These are phyloP conservation scores for Phytophthora melonis DNA, from an alignment of 352 stramenopile genomes.

Conservation along the genomic window DNA sequence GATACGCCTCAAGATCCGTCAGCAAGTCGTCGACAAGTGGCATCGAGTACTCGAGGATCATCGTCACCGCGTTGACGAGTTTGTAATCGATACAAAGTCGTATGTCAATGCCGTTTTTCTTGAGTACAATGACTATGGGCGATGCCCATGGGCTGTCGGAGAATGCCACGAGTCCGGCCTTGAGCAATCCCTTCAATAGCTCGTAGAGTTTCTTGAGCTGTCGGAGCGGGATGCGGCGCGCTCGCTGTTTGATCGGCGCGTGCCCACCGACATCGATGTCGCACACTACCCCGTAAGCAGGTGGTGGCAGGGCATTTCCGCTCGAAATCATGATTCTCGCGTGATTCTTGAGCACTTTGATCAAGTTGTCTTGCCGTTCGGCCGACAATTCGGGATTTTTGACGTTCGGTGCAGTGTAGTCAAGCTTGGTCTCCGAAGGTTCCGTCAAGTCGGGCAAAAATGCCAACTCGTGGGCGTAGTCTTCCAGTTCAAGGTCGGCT, in stretches of 20 bases:
- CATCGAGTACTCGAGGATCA: neutral
- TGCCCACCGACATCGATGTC: too few species aligned
- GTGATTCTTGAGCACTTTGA: neutral
- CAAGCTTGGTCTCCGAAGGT: neutral
- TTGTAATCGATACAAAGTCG: neutral
- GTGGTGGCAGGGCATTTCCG: conserved; percentile 6
- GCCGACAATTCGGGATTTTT: neutral
- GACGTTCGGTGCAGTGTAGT: neutral
- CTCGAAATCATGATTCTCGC: conserved; percentile 10
- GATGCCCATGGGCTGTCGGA: conserved; percentile 11
- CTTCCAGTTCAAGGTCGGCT: neutral
- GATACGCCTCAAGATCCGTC: neutral
- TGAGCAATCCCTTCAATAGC: conserved; percentile 6
- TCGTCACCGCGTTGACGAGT: neutral
- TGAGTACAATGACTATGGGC: conserved; percentile 8
- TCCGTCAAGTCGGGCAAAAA: conserved; percentile 1
- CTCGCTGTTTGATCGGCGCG: too few species aligned
- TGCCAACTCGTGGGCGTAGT: neutral
- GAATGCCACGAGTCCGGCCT: neutral
- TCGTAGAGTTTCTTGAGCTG: too few species aligned
- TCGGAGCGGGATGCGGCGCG: too few species aligned
- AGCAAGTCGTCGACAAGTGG: neutral
- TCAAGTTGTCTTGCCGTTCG: neutral
- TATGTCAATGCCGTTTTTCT: conserved; percentile 3
- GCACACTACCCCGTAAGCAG: too few species aligned